Evolutionary conservation across 2,329 filamentous ascomycete genomes (phyloP).

Genomic region (Pseudocercospora vitis): DNA sequence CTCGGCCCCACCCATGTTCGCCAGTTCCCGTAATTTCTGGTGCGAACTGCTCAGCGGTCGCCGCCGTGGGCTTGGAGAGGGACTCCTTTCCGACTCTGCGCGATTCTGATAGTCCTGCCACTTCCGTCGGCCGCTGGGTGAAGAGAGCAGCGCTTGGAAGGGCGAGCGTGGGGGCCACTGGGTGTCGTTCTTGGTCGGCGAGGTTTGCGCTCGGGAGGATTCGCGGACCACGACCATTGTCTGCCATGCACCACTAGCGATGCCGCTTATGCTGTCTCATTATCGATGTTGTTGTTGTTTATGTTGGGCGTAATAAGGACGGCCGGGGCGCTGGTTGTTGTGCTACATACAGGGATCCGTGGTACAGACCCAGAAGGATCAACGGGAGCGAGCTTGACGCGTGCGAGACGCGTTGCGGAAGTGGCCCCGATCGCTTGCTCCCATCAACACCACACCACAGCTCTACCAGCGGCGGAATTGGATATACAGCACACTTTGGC

Average conservation of each 20-base stretch:
- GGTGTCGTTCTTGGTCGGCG: conserved; percentile 45
- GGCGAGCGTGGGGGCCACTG: conserved; percentile 65
- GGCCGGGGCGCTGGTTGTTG: conserved; percentile 3
- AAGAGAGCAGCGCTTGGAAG: conserved; percentile 62
- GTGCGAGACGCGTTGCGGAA: conserved; percentile 18
- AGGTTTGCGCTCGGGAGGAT: conserved; percentile 48
- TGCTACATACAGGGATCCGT: conserved; percentile 15
- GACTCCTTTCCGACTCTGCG: conserved; percentile 34
- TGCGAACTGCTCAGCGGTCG: conserved; percentile 30
- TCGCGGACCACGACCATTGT: conserved; percentile 49
- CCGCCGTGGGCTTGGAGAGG: conserved; percentile 59
- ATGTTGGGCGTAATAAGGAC: conserved; percentile 13
- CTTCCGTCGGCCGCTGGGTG: conserved; percentile 76
- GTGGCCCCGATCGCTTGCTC: not conserved
- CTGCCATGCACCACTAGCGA: not conserved
- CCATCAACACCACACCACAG: not conserved
- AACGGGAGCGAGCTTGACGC: conserved; percentile 10
- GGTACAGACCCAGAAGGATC: too few species aligned
- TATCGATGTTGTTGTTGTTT: conserved; percentile 10
- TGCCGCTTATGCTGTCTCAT: not conserved
- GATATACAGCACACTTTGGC: conserved; percentile 1
- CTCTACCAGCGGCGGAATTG: not conserved
- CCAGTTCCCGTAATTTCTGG: conserved; percentile 31
- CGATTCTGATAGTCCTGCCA: conserved; percentile 67
- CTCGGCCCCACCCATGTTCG: conserved; percentile 36